These are phyloP conservation scores for Diaporthe sp. DNA, from an alignment of 2,329 filamentous ascomycete species.

Conservation along the genomic window DNA sequence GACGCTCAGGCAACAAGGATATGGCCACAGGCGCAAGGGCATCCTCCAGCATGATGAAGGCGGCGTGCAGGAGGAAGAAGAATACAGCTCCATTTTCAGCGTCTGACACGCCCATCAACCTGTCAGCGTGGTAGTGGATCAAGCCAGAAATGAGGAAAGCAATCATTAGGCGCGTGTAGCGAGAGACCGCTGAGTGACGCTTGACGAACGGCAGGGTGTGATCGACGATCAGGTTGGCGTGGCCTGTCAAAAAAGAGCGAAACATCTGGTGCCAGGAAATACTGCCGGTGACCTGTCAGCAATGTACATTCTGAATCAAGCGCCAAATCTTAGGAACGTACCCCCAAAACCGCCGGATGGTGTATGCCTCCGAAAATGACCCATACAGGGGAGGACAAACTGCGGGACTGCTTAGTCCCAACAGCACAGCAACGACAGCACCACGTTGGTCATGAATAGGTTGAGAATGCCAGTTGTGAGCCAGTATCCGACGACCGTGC, in stretches of 20 bases:
- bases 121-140: slow-evolving; percentile 6
- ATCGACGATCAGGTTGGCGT: slow-evolving; percentile 7
- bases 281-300: neutral
- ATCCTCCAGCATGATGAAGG: slow-evolving; percentile 27
- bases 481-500: slow-evolving; percentile 13
- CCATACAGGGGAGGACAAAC: slow-evolving; percentile 14
- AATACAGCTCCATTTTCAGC: slow-evolving; percentile 4
- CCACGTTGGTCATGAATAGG: slow-evolving; percentile 26
- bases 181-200: slow-evolving; percentile 6
- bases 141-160: slow-evolving; percentile 23
- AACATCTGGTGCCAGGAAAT: slow-evolving; percentile 28
- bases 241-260: slow-evolving; percentile 17
- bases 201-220: slow-evolving; percentile 3
- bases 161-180: slow-evolving; percentile 7
- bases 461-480: slow-evolving; percentile 4
- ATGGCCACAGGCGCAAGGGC: neutral
- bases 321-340: too few relatives aligned
- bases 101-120: slow-evolving; percentile 6
- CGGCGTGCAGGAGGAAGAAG: slow-evolving; percentile 29
- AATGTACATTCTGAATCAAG: neutral
- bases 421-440: neutral
- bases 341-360: slow-evolving; percentile 26
- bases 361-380: slow-evolving; percentile 13
- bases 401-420: neutral
- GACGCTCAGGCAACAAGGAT: neutral